phyloP scores from a whole-genome alignment of 139 green algal species.

The Pycnococcus provasolii region DNA sequence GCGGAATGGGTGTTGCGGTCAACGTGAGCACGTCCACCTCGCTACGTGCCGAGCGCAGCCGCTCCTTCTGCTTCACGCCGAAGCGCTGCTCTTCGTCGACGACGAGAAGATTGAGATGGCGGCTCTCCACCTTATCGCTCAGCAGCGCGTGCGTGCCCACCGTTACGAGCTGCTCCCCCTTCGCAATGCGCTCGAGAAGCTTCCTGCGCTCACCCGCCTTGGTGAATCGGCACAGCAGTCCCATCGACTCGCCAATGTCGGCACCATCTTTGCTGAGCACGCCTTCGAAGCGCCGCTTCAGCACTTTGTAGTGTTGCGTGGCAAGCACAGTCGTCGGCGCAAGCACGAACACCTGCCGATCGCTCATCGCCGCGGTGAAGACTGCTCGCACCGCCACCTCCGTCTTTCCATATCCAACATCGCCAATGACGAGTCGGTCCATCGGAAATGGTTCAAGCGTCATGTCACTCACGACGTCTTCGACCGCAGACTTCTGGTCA shows the following conservation, averaged over 20 bases:
- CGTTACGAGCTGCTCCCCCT: constrained; percentile 23
- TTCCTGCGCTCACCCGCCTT: constrained; percentile 14
- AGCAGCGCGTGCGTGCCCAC: constrained; percentile 39
- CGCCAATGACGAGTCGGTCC: constrained; percentile 38
- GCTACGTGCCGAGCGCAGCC: not conserved
- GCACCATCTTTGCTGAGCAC: constrained; percentile 11
- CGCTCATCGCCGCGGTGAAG: constrained; percentile 21
- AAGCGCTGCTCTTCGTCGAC: constrained; percentile 46
- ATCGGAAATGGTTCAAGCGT: constrained; percentile 30
- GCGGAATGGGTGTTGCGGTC: constrained; percentile 42
- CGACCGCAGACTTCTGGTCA: constrained; percentile 4
- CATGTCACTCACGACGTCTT: constrained; percentile 30
- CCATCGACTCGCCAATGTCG: not conserved
- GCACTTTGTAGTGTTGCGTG: constrained; percentile 35
- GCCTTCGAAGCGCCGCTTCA: constrained; percentile 20
- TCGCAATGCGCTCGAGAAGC: constrained; percentile 4
- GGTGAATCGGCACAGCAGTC: constrained; percentile 24
- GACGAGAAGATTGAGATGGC: constrained; percentile 30
- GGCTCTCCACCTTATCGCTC: constrained; percentile 12
- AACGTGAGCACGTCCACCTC: constrained; percentile 38
- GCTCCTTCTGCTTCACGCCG: constrained; percentile 43
- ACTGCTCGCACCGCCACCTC: constrained; percentile 41
- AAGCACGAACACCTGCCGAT: constrained; percentile 35
- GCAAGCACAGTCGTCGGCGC: constrained; percentile 42
- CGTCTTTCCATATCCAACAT: constrained; percentile 48